Conservation (phyloP, 108 stramenopile species). For the Epithemia pelagica region DNA sequence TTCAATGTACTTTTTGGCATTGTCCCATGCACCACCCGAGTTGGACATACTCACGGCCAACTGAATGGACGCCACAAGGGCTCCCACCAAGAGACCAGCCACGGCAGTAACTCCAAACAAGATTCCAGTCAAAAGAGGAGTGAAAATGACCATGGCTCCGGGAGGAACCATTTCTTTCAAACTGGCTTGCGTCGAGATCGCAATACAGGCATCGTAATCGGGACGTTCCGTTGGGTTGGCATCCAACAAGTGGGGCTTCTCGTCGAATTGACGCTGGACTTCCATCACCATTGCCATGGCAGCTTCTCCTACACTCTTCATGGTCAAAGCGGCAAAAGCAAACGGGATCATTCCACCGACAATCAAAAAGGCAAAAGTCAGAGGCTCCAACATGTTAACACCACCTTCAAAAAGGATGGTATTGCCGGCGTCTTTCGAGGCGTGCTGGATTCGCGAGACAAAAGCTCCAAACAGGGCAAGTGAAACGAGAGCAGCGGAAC, state of each 20-base stretch:
- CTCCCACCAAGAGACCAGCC: constrained; percentile 91
- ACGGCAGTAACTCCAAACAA: constrained; percentile 95
- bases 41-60: constrained; percentile 98
- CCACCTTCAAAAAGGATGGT: constrained; percentile 44
- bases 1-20: constrained; percentile 99
- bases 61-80: constrained; percentile 87
- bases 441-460: constrained; percentile 87
- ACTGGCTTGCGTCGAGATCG: constrained; percentile 93
- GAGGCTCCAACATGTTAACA: constrained; percentile 90
- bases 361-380: constrained; percentile 94
- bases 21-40: constrained; percentile 99
- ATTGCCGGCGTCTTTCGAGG: constrained; percentile 37
- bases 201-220: constrained; percentile 94
- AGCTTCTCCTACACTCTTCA: constrained; percentile 96
- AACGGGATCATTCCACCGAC: constrained; percentile 98
- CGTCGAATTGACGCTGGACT: constrained; percentile 97
- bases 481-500: constrained; percentile 97
- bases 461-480: constrained; percentile 96
- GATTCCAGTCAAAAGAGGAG: constrained; percentile 94
- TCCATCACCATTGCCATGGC: constrained; percentile 98
- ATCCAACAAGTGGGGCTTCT: constrained; percentile 85
- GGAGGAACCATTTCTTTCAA: constrained; percentile 96
- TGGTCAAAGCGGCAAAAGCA: constrained; percentile 98
- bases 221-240: constrained; percentile 87
- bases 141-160: constrained; percentile 94